Evolutionary conservation across 345 rosid species (phyloP), one percentile per base, ranked within the genome.

Genomic region (Tarenaya hassleriana): DNA sequence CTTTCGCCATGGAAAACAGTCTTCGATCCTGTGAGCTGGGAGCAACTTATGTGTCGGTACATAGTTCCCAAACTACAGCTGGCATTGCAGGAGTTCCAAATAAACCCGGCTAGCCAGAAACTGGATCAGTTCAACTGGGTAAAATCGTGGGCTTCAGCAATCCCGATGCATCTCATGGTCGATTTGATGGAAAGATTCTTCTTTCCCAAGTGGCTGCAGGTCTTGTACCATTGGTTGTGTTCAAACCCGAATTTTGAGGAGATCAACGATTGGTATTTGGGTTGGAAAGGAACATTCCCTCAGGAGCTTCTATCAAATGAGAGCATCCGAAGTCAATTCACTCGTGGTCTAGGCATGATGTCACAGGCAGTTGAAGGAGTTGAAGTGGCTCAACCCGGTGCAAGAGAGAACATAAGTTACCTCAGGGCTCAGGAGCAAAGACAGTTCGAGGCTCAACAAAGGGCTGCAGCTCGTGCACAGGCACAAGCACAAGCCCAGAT

Each of bases 1-100:
- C 69, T 92, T 50, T 85, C 90, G 0, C 97, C 98, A 7, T 92
- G 95, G 97, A 92, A 81, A 70, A 76, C 85, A 4, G 88, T 88
- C 31, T 92, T 92, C 46, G 97, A 85, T 76, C 66, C 88, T 37
- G 70, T 68, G 34, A 85, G 84, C 54, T 92, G 98, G 98, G 98
- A 92, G 47, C 76, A 67, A 51, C 84, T 85, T 17, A 88, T 88
- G 95, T 77, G 91, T 2, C 74, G 84, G 55, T 84, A 76, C 68
- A 88, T 92, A n/a, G 77, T 88, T 58, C 97, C 98, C 16, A 88
- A 92, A 66, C 75, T 92, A 78, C 88, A 85, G 78, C 63, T 70
- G 55, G 94, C 91, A 11, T 52, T 92, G 51, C 88, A 76, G 47
- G 97, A 85, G 72, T 81, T 92, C 53, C 84, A 77, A 59, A 58